These are phyloP conservation scores for Tricholoma saponaceum DNA, from an alignment of 768 basidiomycete species.

Conservation along the genomic window DNA sequence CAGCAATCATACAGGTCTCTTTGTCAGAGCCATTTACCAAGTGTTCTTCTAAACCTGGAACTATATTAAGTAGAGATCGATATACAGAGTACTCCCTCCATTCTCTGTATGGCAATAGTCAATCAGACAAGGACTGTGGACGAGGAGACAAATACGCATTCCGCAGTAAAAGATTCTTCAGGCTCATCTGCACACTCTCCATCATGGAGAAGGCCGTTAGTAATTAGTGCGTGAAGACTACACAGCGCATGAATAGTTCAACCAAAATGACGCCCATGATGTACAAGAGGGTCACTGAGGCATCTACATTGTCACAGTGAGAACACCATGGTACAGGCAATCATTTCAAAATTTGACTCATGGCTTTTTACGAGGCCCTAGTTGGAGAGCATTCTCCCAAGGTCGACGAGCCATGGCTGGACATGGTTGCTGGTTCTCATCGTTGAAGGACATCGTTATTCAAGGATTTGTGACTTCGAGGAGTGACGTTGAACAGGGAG, in stretches of 20 bases:
- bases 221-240: constrained; percentile 13
- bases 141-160: neutral
- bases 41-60: neutral
- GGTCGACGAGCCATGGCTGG: neutral
- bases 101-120: neutral
- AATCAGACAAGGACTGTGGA: neutral
- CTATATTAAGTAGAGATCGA: neutral
- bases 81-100: neutral
- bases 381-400: neutral
- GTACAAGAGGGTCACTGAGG: constrained; percentile 9
- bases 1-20: neutral
- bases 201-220: constrained; percentile 5
- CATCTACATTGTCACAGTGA: neutral
- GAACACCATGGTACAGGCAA: too few relatives aligned
- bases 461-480: too few relatives aligned
- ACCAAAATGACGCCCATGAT: constrained; percentile 17
- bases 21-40: constrained; percentile 1
- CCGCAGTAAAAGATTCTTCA: constrained; percentile 10
- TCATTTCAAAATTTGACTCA: neutral
- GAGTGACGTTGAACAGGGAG: too few relatives aligned
- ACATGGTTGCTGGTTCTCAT: neutral
- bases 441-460: neutral
- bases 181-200: constrained; percentile 9
- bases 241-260: constrained; percentile 15
- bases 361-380: neutral